Base-by-base conservation (phyloP, 2,329 filamentous ascomycete genomes). In the Fusarium temperatum region DNA sequence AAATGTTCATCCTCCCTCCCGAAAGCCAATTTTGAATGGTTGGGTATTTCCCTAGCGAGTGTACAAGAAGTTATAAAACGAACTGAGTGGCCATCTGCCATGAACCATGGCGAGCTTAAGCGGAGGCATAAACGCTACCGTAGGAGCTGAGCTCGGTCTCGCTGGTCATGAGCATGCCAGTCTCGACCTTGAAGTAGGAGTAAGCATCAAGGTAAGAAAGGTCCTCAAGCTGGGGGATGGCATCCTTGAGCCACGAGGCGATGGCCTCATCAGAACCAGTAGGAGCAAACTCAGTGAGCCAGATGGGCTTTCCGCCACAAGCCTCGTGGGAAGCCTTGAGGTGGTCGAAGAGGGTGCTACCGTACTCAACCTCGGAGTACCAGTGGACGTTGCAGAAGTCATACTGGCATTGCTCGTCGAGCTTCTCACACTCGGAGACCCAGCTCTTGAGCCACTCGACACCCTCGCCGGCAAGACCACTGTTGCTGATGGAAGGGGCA, bases 381-480 rank as follows among this genome's bases (percentile, higher is more conserved):
- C 90, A 92, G 83, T 93, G 91, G 51, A 89, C 84, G 79, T 86
- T 85, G 81, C 90, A 87, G 81, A 90, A 91, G 81, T 92, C 89
- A 67, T 87, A 85, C 42, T 82, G 77, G 84, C 90, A 92, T 53
- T 78, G 79, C 32, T 82, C 69, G 18, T 59, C 56, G 11, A 60
- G 72, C 61, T 80, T 80, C 53, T 82, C 77, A 81, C 90, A 92
- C 9, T 85, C 84, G 12, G 72, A 67, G 68, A 91, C 80, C 81
- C 88, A 92, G 47, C 79, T 64, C 66, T 82, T 80, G 62, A 92
- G 85, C 87, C 89, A 93, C 63, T 84, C 78, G 56, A 90, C 81
- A 78, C 91, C 91, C 82, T 88, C 79, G 76, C 83, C 82, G 4
- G 80, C 38, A 30, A 79, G 72, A 58, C 83, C 82, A 77, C 88